Evolutionary conservation across 805 yeast genomes (phyloP).

Genomic region (Candida andamanensis): DNA sequence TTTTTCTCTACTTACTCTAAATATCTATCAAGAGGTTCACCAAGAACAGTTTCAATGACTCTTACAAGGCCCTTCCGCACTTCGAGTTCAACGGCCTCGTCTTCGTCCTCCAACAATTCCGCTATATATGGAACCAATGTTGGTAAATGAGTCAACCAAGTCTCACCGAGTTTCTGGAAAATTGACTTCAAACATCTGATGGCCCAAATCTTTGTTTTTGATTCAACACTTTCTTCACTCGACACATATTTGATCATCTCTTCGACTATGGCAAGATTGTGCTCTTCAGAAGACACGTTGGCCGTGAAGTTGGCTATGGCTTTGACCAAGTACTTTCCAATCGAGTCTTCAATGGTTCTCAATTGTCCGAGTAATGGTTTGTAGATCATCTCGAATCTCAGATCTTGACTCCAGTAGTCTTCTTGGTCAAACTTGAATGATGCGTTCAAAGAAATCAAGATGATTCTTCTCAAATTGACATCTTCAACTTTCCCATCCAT

Average conservation of each 20-base stretch:
- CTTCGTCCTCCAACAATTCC: conserved; percentile 92
- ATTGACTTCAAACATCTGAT: conserved; percentile 71
- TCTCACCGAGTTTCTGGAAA: conserved; percentile 89
- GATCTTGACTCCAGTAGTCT: conserved; percentile 89
- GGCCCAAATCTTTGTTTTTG: conserved; percentile 80
- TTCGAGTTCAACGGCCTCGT: conserved; percentile 84
- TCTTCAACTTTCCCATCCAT: conserved; percentile 35
- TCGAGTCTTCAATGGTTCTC: conserved; percentile 58
- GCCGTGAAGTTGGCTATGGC: conserved; percentile 70
- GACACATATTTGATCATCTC: conserved; percentile 33
- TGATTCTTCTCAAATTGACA: conserved; percentile 61
- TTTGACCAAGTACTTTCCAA: conserved; percentile 79
- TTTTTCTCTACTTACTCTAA: too few relatives aligned
- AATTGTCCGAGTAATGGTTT: conserved; percentile 63
- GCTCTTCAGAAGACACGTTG: conserved; percentile 62
- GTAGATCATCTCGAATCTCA: conserved; percentile 73
- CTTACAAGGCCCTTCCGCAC: conserved; percentile 87
- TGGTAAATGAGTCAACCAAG: conserved; percentile 87
- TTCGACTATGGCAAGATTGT: conserved; percentile 59
- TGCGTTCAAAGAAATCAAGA: conserved; percentile 66
- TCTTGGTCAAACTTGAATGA: conserved; percentile 88
- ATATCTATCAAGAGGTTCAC: conserved; percentile 89
- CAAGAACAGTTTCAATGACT: conserved; percentile 86
- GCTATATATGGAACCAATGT: conserved; percentile 95
- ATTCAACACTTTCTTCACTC: conserved; percentile 49